These are phyloP conservation scores for Talaromyces stipitatus DNA, from an alignment of 495 filamentous ascomycete species.

Conservation along the genomic window DNA sequence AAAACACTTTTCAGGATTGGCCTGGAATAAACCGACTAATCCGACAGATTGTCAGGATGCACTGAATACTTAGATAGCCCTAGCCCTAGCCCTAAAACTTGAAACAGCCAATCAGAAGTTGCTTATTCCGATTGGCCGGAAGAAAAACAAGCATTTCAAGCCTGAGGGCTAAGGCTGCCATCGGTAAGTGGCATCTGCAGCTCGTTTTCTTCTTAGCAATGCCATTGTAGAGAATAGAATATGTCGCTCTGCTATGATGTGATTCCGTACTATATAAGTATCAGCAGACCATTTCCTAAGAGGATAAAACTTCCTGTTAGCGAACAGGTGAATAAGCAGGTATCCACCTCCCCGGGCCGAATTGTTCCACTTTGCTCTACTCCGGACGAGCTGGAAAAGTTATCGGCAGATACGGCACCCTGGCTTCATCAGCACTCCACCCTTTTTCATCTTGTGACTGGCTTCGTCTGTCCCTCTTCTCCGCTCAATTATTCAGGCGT, in stretches of 20 bases:
- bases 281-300: too few species aligned
- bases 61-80: background rate
- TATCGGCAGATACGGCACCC: too few species aligned
- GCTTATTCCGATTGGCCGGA: background rate
- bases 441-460: background rate
- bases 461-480: background rate
- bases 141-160: background rate
- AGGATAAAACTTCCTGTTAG: too few species aligned
- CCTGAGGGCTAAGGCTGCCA: background rate
- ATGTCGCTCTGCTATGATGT: too few species aligned
- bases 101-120: background rate
- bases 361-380: background rate
- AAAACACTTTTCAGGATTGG: too few species aligned
- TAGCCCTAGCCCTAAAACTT: background rate
- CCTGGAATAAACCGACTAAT: too few species aligned
- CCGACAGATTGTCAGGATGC: too few species aligned
- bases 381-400: background rate
- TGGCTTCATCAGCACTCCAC: background rate
- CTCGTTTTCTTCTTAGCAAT: background rate
- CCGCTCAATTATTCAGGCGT: background rate
- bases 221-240: too few species aligned
- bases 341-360: background rate
- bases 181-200: background rate
- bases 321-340: background rate
- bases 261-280: too few species aligned